Percentiles rank a stretch among this genome's conserved stretches.
These are phyloP conservation scores for Pilaira anomala DNA, from an alignment of 192 early-diverging fungal species.

Conservation along the genomic window DNA sequence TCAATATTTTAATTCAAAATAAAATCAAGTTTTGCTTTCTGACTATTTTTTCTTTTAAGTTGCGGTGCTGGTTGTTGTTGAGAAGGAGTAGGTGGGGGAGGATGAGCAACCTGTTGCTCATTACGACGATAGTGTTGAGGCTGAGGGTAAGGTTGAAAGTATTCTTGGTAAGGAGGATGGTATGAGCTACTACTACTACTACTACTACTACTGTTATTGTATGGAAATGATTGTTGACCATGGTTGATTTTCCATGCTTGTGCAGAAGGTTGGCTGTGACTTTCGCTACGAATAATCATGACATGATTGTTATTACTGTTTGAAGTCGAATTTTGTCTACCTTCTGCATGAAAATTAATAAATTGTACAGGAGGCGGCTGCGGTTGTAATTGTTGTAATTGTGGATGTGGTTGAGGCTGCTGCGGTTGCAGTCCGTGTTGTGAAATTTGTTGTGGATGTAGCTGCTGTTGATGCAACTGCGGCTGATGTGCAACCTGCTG, in stretches of 20 bases:
- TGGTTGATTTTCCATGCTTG: background rate
- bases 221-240: too few relatives aligned
- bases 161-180: background rate
- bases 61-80: background rate
- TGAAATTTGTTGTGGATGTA: too few relatives aligned
- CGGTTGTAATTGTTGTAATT: too few relatives aligned
- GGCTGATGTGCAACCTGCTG: too few relatives aligned
- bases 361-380: background rate
- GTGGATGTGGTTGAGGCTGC: too few relatives aligned
- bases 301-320: background rate
- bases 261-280: background rate
- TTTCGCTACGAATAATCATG: background rate
- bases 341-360: slow-evolving; percentile 7
- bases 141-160: background rate
- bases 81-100: background rate
- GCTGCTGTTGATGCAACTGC: too few relatives aligned
- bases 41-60: slow-evolving; percentile 12
- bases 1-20: slow-evolving; percentile 14
- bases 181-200: too few relatives aligned
- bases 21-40: slow-evolving; percentile 13
- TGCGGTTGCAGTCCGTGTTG: too few relatives aligned
- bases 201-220: too few relatives aligned
- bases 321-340: background rate
- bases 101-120: background rate
- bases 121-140: background rate